Percentiles rank a stretch among this genome's conserved stretches.
These are phyloP conservation scores for Colletotrichum lentis DNA, from an alignment of 2,329 filamentous ascomycete genomes.

Conservation along the genomic window DNA sequence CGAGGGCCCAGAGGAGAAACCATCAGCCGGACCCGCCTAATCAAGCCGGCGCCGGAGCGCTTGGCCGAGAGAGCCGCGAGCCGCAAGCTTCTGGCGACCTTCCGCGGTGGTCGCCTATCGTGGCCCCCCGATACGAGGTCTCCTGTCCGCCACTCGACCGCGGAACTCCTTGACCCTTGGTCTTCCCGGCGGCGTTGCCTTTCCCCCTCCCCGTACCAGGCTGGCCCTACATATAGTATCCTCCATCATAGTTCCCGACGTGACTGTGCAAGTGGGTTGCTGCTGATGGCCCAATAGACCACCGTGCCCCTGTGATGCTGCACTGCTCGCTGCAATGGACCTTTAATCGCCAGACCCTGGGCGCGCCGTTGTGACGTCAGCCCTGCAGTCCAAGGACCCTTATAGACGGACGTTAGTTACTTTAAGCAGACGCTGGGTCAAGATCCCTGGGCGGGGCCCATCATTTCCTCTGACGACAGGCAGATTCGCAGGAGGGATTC, in stretches of 20 bases:
- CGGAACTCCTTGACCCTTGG: too few species aligned
- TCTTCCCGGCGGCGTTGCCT: too few species aligned
- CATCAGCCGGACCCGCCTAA: too few species aligned
- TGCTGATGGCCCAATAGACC: background rate
- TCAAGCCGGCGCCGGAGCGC: background rate
- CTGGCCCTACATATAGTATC: too few species aligned
- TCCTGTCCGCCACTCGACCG: too few species aligned
- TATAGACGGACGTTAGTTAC: background rate
- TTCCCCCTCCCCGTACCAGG: too few species aligned
- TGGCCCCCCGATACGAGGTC: background rate
- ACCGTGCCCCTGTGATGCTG: background rate
- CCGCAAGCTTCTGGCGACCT: background rate
- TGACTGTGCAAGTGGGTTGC: too few species aligned
- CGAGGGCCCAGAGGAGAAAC: background rate
- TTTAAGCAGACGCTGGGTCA: background rate
- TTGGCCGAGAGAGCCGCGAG: background rate
- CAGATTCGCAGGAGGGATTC: background rate
- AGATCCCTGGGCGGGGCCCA: too few species aligned
- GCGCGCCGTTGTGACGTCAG: background rate
- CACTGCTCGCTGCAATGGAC: too few species aligned
- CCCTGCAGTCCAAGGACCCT: too few species aligned
- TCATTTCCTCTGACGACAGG: too few species aligned
- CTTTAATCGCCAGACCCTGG: background rate
- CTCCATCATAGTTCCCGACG: too few species aligned
- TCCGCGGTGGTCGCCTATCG: background rate